These are phyloP conservation scores for Metarhizium guizhouense DNA, from an alignment of 2,329 filamentous ascomycete species.

Conservation along the genomic window DNA sequence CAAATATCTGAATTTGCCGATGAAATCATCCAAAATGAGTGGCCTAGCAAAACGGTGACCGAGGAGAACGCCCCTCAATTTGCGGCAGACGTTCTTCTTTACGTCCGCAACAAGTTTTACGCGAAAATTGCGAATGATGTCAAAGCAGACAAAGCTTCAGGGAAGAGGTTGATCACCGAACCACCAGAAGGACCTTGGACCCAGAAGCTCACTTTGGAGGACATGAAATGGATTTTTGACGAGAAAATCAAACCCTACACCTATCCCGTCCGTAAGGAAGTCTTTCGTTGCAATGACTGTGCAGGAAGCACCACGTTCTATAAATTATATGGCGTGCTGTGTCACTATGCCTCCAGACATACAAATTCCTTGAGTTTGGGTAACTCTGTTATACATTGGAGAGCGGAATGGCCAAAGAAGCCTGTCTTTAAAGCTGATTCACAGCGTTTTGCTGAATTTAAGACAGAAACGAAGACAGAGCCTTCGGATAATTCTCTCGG, in stretches of 20 bases:
- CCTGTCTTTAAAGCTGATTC: slow-evolving; percentile 63
- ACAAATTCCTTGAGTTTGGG: slow-evolving; percentile 61
- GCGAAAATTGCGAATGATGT: slow-evolving; percentile 46
- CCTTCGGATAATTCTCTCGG: neutral
- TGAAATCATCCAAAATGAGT: slow-evolving; percentile 56
- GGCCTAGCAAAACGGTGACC: slow-evolving; percentile 50
- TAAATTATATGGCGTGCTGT: slow-evolving; percentile 69
- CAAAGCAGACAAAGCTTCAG: slow-evolving; percentile 30
- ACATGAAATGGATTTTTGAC: slow-evolving; percentile 82
- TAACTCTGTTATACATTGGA: slow-evolving; percentile 69
- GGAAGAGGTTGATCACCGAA: slow-evolving; percentile 30
- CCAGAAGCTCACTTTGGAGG: slow-evolving; percentile 63
- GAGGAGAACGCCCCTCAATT: slow-evolving; percentile 58
- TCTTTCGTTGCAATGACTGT: slow-evolving; percentile 69
- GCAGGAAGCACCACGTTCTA: slow-evolving; percentile 57
- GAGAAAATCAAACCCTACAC: slow-evolving; percentile 64
- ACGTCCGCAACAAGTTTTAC: slow-evolving; percentile 60
- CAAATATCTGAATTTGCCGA: slow-evolving; percentile 60
- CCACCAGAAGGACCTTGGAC: slow-evolving; percentile 44
- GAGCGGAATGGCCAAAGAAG: slow-evolving; percentile 67
- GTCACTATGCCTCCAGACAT: slow-evolving; percentile 79
- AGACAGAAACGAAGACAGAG: neutral
- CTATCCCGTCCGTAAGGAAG: slow-evolving; percentile 56
- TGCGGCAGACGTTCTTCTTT: slow-evolving; percentile 61
- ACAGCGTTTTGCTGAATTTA: too few species aligned